A percentile compares a stretch with the other conserved stretches of the same genome.
These are phyloP conservation scores for Bolboschoenoplectus hybrid DNA, from an alignment of 202 grass and related monocot species.

Conservation along the genomic window DNA sequence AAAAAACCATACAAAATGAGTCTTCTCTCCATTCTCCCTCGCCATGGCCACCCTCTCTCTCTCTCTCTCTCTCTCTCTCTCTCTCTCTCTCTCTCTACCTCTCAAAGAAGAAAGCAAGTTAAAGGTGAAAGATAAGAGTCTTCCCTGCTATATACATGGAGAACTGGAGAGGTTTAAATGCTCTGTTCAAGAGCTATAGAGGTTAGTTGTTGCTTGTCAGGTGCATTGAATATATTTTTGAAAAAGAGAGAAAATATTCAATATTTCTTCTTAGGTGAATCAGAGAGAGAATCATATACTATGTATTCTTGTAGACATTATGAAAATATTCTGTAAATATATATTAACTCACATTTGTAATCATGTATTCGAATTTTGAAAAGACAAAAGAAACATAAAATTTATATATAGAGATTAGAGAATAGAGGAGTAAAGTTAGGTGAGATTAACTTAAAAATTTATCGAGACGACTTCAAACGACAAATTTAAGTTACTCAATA, in stretches of 20 bases:
- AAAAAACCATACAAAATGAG: conserved; percentile 39
- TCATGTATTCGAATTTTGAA: no score
- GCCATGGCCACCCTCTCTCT: background rate
- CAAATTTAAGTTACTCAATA: no score
- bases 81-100: background rate
- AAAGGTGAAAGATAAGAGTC: conserved; percentile 3
- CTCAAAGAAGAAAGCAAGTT: conserved; percentile 20
- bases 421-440: no score
- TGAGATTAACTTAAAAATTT: no score
- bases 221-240: conserved; percentile 35
- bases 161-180: conserved; percentile 42
- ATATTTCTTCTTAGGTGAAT: background rate
- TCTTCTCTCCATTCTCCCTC: conserved; percentile 41
- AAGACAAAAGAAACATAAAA: no score
- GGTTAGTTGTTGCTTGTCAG: conserved; percentile 45
- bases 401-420: no score
- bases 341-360: no score
- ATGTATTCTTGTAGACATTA: no score
- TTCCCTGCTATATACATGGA: conserved; percentile 26
- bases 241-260: background rate
- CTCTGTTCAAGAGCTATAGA: conserved; percentile 5
- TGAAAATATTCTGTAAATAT: no score
- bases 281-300: background rate
- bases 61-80: conserved; percentile 17
- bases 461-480: no score